A percentile compares a stretch with the other conserved stretches of the same genome.
Conservation (phyloP, 129 eudicot genomes). For the Escallonia herrerae region DNA sequence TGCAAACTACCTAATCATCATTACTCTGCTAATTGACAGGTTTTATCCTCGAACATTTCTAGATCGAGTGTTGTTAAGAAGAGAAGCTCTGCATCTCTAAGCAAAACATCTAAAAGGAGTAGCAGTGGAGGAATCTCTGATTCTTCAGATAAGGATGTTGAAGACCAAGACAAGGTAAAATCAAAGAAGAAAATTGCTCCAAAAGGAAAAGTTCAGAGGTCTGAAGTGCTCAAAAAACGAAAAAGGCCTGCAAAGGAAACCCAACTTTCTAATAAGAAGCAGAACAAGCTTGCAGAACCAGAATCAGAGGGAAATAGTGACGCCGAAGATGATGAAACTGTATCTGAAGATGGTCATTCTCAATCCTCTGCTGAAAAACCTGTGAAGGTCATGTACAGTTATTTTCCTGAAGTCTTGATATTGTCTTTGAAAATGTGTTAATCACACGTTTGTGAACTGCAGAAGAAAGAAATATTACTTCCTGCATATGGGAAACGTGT, state of each 20-base stretch:
- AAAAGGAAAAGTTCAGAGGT: constrained; percentile 35
- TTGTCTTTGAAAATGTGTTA: neutral
- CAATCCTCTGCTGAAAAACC: constrained; percentile 55
- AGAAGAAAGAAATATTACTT: constrained; percentile 57
- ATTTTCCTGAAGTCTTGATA: neutral
- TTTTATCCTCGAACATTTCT: constrained; percentile 29
- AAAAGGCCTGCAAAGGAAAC: constrained; percentile 46
- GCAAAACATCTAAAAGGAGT: constrained; percentile 26
- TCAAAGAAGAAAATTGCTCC: constrained; percentile 41
- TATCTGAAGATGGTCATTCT: constrained; percentile 44
- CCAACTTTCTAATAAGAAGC: constrained; percentile 38
- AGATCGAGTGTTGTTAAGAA: constrained; percentile 18
- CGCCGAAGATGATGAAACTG: constrained; percentile 37
- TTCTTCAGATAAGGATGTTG: constrained; percentile 33
- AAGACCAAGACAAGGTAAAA: constrained; percentile 36
- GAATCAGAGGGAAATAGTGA: constrained; percentile 39
- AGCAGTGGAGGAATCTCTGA: constrained; percentile 30
- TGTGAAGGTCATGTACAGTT: constrained; percentile 42
- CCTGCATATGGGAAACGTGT: constrained; percentile 81
- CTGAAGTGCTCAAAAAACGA: constrained; percentile 53
- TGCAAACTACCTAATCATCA: neutral
- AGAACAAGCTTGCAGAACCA: constrained; percentile 32
- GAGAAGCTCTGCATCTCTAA: constrained; percentile 16
- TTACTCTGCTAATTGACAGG: constrained; percentile 29
- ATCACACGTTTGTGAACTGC: constrained; percentile 14